These are phyloP conservation scores for Lathyrus oleraceus DNA, from an alignment of 306 rosid species.

Conservation along the genomic window DNA sequence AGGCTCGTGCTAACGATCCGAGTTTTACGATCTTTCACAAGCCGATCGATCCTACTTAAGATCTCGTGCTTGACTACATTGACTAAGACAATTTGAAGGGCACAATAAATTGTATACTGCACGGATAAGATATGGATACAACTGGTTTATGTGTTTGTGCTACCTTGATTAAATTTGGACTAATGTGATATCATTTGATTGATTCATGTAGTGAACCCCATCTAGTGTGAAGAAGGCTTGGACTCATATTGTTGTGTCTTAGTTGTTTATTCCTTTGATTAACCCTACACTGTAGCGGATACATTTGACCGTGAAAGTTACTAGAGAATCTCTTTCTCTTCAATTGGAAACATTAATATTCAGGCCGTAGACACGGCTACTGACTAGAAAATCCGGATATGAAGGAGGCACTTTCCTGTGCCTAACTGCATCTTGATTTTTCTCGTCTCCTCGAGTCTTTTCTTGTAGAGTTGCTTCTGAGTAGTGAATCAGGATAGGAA, in stretches of 20 bases:
- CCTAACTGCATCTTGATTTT: slow-evolving; percentile 15
- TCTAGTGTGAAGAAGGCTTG: not conserved
- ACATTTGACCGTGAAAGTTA: not conserved
- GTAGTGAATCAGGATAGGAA: not conserved
- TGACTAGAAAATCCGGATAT: not conserved
- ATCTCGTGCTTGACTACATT: no score
- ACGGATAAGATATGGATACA: not conserved
- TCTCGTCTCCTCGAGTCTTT: slow-evolving; percentile 2
- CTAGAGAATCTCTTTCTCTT: not conserved
- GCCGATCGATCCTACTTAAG: no score
- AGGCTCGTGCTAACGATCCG: not conserved
- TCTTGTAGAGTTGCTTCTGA: not conserved
- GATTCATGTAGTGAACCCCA: not conserved
- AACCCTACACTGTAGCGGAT: not conserved
- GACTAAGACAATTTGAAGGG: not conserved
- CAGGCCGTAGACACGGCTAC: slow-evolving; percentile 10
- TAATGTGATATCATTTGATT: not conserved
- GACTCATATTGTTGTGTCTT: not conserved
- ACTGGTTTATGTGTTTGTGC: not conserved
- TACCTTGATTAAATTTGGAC: not conserved
- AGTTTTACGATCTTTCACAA: no score
- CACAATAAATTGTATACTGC: not conserved
- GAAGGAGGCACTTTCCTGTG: not conserved
- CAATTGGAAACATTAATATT: not conserved
- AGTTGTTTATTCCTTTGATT: slow-evolving; percentile 13